phyloP scores from a whole-genome alignment of 73 alveolate species.

The Paraurostyla sp. region DNA sequence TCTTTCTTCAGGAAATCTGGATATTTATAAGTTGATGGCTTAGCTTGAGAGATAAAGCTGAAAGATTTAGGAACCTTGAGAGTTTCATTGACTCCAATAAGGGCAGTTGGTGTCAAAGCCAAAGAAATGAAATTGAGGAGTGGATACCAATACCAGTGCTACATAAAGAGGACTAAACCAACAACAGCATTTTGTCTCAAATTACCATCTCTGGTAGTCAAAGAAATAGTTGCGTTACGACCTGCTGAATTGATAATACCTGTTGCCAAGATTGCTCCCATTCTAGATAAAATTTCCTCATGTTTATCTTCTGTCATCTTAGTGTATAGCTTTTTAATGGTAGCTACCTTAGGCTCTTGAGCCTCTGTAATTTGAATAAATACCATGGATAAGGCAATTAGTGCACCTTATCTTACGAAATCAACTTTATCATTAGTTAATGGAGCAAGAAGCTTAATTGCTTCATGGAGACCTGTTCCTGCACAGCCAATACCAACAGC shows the following conservation, averaged over 20 bases:
- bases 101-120: constrained; percentile 94
- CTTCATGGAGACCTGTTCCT: constrained; percentile 96
- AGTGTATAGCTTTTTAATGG: constrained; percentile 81
- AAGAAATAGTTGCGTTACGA: constrained; percentile 89
- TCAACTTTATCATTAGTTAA: constrained; percentile 90
- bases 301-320: constrained; percentile 92
- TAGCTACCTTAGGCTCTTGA: constrained; percentile 91
- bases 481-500: constrained; percentile 99
- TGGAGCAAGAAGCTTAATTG: constrained; percentile 92
- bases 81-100: constrained; percentile 92
- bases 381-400: constrained; percentile 92
- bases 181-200: constrained; percentile 92
- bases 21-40: constrained; percentile 90
- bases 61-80: constrained; percentile 91
- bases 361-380: constrained; percentile 89
- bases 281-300: constrained; percentile 91
- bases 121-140: constrained; percentile 95
- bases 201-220: constrained; percentile 90
- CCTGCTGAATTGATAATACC: constrained; percentile 98
- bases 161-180: constrained; percentile 94
- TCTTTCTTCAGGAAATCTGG: constrained; percentile 89
- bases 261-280: constrained; percentile 93
- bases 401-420: constrained; percentile 97
- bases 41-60: constrained; percentile 86
- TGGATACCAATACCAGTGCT: constrained; percentile 99